A percentile compares a stretch with the other conserved stretches of the same genome.
These are phyloP conservation scores for Solanum neorickii DNA, from an alignment of 257 asterid species.

Conservation along the genomic window DNA sequence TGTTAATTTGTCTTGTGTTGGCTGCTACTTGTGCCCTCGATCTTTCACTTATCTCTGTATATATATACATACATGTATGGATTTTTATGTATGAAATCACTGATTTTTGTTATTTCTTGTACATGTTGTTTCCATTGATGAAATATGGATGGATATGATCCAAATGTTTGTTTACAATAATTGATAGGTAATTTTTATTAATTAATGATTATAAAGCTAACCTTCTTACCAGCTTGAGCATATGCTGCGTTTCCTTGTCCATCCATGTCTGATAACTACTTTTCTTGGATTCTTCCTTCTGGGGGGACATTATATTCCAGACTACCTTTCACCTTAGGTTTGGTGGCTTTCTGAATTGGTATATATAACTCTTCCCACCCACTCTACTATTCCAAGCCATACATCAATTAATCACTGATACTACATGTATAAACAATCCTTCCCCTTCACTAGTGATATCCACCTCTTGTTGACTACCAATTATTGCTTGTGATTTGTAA, in stretches of 20 bases:
- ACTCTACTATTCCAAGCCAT: background rate
- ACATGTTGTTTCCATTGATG: background rate
- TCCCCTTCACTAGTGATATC: background rate
- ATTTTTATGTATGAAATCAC: too few species aligned
- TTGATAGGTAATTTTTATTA: background rate
- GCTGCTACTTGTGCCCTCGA: background rate
- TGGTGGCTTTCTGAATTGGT: background rate
- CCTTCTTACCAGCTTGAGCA: background rate
- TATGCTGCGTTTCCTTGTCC: background rate
- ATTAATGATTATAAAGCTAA: too few species aligned
- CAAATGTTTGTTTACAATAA: background rate
- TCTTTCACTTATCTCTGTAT: background rate
- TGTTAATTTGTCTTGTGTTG: too few species aligned
- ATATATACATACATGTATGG: too few species aligned
- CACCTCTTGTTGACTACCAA: background rate
- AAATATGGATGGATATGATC: background rate
- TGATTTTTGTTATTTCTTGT: background rate
- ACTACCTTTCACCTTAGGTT: background rate
- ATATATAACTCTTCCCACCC: background rate
- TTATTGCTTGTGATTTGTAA: background rate
- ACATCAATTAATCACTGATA: background rate
- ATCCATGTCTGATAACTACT: background rate
- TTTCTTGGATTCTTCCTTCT: background rate
- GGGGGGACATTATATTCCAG: background rate
- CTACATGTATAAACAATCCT: background rate